Percentiles rank a stretch among this genome's conserved stretches.
phyloP scores from a whole-genome alignment of 768 basidiomycete species.

The Mycena amicta region DNA sequence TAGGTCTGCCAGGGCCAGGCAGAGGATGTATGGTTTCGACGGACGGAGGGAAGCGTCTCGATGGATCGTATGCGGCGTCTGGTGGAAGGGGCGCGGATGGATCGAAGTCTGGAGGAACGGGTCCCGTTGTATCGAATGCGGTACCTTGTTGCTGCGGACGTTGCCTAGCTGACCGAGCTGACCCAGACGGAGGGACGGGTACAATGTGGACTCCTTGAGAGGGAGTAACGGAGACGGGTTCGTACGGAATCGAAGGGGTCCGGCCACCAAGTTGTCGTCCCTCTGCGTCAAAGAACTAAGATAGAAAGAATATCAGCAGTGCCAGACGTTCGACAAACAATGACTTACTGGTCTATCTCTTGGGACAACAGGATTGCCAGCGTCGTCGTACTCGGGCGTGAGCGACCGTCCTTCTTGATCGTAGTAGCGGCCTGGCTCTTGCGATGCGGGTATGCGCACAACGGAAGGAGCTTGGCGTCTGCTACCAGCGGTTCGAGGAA shows the following conservation, averaged over 20 bases:
- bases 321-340: too few species aligned
- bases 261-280: constrained; percentile 1
- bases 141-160: background rate
- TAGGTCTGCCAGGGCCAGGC: constrained; percentile 4
- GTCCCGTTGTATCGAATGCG: background rate
- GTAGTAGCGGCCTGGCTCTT: constrained; percentile 6
- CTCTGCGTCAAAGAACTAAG: constrained; percentile 6
- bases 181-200: background rate
- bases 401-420: constrained; percentile 7
- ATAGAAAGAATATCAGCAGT: too few species aligned
- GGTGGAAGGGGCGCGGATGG: background rate
- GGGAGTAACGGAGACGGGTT: background rate
- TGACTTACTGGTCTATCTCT: background rate
- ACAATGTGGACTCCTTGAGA: background rate
- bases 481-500: background rate
- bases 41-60: background rate
- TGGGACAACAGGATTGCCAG: constrained; percentile 9
- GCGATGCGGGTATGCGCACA: background rate
- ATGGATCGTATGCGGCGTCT: background rate
- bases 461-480: background rate
- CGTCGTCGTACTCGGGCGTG: constrained; percentile 3
- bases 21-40: constrained; percentile 12
- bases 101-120: background rate
- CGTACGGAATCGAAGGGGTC: background rate
- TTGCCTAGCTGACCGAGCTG: background rate